phyloP scores from a whole-genome alignment of 805 yeast species.

The Ogataea pignaliae region DNA sequence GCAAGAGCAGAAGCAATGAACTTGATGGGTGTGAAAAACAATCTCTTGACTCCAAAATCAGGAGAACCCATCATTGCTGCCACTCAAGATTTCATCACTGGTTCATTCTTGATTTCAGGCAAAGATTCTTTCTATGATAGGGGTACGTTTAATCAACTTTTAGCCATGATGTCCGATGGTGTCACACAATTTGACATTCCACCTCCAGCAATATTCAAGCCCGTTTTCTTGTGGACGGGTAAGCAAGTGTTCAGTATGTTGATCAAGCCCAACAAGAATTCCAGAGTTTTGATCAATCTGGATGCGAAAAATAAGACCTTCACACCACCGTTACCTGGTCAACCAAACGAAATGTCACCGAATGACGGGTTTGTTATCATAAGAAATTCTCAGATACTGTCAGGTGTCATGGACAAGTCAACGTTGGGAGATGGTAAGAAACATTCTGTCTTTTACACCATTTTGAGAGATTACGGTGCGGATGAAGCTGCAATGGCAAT shows the following conservation, averaged over 20 bases:
- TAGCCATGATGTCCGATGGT: conserved; percentile 97
- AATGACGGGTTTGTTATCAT: conserved; percentile 93
- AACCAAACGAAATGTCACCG: conserved; percentile 92
- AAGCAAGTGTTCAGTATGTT: conserved; percentile 88
- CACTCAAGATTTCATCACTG: conserved; percentile 98
- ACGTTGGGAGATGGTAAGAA: conserved; percentile 97
- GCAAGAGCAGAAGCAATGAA: conserved; percentile 98
- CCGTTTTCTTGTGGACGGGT: conserved; percentile 92
- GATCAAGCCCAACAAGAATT: conserved; percentile 72
- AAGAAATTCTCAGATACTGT: conserved; percentile 79
- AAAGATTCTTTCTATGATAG: conserved; percentile 92
- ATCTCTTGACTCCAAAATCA: conserved; percentile 89
- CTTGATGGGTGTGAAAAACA: conserved; percentile 96
- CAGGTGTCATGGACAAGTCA: conserved; percentile 97
- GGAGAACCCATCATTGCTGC: conserved; percentile 99
- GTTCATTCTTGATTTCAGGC: conserved; percentile 86
- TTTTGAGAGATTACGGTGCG: conserved; percentile 94
- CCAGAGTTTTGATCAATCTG: conserved; percentile 81
- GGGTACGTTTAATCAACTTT: conserved; percentile 73
- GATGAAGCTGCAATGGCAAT: conserved; percentile 92
- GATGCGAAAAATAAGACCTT: conserved; percentile 94
- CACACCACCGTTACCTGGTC: conserved; percentile 65
- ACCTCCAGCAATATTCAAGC: conserved; percentile 91
- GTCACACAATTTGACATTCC: conserved; percentile 84
- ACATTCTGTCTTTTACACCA: conserved; percentile 92